Base-by-base conservation (phyloP, 495 filamentous ascomycete genomes). In the Podospora pseudopauciseta region DNA sequence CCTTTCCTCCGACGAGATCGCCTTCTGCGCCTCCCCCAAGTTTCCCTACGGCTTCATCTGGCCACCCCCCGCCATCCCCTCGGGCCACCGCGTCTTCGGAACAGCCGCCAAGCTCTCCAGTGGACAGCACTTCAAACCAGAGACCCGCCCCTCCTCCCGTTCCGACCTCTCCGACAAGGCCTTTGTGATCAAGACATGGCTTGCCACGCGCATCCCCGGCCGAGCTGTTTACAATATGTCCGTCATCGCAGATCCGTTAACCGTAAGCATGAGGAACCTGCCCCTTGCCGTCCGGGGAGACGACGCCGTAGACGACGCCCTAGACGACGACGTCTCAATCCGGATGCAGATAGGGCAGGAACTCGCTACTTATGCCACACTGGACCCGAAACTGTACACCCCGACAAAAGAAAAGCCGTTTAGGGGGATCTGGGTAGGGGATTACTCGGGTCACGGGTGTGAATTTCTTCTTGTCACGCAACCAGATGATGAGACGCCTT, bases 381-480 rank as follows among this genome's bases (percentile, higher is more conserved):
- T 98, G 3, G 86, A 90, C 65, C 84, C 86, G 16, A 81, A 78
- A 4, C 74, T 88, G 26, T 97, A 95, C 73, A 93, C 88, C 0
- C 92, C 93, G 0, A 94, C 92, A 0, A 75, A 77, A n/a, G 81
- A 87, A 55, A 92, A 92, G 75, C 94, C 92, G 0, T 96, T 86
- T 73, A 88, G 91, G 69, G 94, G 94, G 0, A 90, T 98, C 26
- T 98, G 92, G 91, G 90, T 94, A 11, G 94, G 94, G 4, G 93
- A 97, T 73, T 97, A 96, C 73, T 88, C 87, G 15, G 87, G 85
- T 0, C 93, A 98, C 73, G 92, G 93, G 2, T 96, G 91, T 77
- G 94, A 98, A 75, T 96, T 96, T 68, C 74, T 97, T 11, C 81
- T 94, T 4, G 82, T 98, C 49, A 76, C 90, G 65, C 94, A 98